Conservation (phyloP, 805 yeast genomes). For the Hanseniaspora nectarophila region DNA sequence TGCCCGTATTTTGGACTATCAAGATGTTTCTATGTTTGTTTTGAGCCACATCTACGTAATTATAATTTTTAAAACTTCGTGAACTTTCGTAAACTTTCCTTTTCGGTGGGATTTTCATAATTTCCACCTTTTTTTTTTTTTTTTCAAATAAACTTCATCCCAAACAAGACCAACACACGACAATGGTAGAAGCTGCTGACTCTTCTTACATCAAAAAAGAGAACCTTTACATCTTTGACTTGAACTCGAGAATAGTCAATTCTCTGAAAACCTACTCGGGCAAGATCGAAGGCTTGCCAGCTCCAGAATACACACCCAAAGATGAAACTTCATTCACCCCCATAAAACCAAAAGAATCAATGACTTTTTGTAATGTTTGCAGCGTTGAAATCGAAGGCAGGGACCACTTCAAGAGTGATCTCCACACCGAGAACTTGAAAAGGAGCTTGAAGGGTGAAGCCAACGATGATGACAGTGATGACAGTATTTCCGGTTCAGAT, state of each 20-base stretch:
- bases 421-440: slow-evolving; percentile 48
- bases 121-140: background rate
- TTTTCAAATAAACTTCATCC: background rate
- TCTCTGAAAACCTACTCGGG: slow-evolving; percentile 45
- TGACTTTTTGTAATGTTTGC: slow-evolving; percentile 23
- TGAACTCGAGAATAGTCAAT: slow-evolving; percentile 31
- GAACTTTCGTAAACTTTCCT: background rate
- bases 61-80: too few relatives aligned
- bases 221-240: slow-evolving; percentile 41
- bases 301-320: background rate
- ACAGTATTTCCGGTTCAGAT: slow-evolving; percentile 52
- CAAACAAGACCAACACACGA: background rate
- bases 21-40: too few relatives aligned
- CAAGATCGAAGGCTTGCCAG: slow-evolving; percentile 38
- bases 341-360: slow-evolving; percentile 2
- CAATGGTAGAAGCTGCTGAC: background rate
- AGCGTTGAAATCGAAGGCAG: slow-evolving; percentile 23
- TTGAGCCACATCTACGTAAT: too few relatives aligned
- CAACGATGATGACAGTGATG: slow-evolving; percentile 38
- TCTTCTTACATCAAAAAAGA: slow-evolving; percentile 20
- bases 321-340: slow-evolving; percentile 13
- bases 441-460: slow-evolving; percentile 37
- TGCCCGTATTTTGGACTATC: too few relatives aligned
- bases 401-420: slow-evolving; percentile 46
- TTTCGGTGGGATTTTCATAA: background rate